These are phyloP conservation scores for Gnomoniopsis smithogilvyi DNA, from an alignment of 2,329 filamentous ascomycete species.

Conservation along the genomic window DNA sequence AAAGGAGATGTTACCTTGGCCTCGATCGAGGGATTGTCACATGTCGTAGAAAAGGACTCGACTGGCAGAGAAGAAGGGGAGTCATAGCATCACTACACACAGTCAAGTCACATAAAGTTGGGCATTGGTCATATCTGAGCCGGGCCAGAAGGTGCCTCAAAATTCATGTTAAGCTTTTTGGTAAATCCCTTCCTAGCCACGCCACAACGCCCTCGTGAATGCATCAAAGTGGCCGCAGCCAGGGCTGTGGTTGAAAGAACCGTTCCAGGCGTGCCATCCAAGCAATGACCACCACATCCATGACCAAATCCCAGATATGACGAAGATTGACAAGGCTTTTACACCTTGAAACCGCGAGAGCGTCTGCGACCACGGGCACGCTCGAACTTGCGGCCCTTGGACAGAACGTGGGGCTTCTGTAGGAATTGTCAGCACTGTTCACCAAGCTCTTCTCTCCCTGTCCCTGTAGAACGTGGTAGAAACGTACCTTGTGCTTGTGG, in stretches of 20 bases:
- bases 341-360: constrained; percentile 99
- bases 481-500: constrained; percentile 88
- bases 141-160: constrained; percentile 13
- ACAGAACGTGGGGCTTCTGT: constrained; percentile 93
- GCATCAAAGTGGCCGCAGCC: constrained; percentile 7
- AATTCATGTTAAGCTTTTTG: constrained; percentile 24
- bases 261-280: constrained; percentile 2
- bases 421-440: constrained; percentile 30
- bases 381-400: constrained; percentile 99
- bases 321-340: constrained; percentile 43
- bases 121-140: background rate
- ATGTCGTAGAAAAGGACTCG: background rate
- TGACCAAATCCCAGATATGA: constrained; percentile 10
- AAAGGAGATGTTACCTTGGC: constrained; percentile 42
- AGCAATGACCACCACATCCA: constrained; percentile 5
- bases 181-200: constrained; percentile 22
- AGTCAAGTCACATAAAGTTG: background rate
- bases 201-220: constrained; percentile 33
- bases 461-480: constrained; percentile 1
- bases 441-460: too few species aligned
- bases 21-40: constrained; percentile 17
- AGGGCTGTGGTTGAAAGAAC: constrained; percentile 15
- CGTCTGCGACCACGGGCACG: constrained; percentile 96
- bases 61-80: background rate
- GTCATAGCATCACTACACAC: background rate